Evolutionary conservation across 2,329 filamentous ascomycete species (phyloP).

Genomic region (Chaetothyriales sp.): DNA sequence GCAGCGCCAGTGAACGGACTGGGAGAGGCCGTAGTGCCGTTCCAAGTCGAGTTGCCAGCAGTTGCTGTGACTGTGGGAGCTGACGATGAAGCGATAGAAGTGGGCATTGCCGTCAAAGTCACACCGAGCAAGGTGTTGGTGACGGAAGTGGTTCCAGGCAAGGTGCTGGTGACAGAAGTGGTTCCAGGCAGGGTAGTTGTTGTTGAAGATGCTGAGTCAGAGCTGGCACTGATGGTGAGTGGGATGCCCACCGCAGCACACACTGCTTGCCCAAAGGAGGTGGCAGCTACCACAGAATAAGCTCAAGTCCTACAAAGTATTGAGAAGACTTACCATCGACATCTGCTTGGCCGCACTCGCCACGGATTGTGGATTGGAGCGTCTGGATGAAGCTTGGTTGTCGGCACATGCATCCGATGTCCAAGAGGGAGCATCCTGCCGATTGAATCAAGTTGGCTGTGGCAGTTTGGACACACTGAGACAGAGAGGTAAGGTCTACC

Average conservation of each 20-base stretch:
- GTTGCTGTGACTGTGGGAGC: neutral
- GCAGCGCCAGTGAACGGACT: neutral
- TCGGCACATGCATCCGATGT: neutral
- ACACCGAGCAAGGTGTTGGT: neutral
- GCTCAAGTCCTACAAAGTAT: neutral
- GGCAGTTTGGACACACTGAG: neutral
- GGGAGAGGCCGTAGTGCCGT: neutral
- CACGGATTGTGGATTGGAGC: neutral
- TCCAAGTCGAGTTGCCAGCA: neutral
- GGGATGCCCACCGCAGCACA: neutral
- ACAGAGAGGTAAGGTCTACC: neutral
- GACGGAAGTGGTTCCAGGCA: neutral
- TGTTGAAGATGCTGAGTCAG: too few relatives aligned
- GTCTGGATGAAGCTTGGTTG: neutral
- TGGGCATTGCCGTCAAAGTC: neutral
- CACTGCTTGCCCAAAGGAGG: neutral
- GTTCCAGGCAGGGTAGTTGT: neutral
- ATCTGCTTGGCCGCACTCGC: neutral
- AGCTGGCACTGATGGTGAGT: too few relatives aligned
- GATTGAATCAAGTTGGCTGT: neutral
- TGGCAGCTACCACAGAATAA: neutral
- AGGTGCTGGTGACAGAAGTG: neutral
- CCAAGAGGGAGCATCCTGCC: neutral
- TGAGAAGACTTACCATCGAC: neutral
- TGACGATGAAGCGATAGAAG: neutral